Conservation (phyloP, 2,329 filamentous ascomycete species). For the Sphaerulina musiva region DNA sequence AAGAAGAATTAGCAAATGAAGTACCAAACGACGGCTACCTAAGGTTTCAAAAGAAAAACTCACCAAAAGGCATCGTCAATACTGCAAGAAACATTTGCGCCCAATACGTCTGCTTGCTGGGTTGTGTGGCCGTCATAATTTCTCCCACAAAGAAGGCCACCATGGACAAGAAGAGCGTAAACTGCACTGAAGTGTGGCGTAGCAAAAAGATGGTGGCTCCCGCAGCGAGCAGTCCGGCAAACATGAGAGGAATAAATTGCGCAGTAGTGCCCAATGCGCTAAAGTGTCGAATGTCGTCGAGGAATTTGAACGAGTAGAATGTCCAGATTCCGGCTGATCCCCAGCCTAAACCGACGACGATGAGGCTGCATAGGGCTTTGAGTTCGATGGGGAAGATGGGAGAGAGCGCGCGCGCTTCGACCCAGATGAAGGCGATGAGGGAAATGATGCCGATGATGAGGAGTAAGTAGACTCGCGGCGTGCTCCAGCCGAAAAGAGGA, state of each 20-base stretch:
- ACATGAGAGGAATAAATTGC: slow-evolving; percentile 31
- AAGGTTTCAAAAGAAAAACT: background rate
- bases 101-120: slow-evolving; percentile 35
- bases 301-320: slow-evolving; percentile 32
- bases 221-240: slow-evolving; percentile 34
- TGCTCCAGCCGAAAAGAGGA: slow-evolving; percentile 30
- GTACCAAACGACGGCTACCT: background rate
- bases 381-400: slow-evolving; percentile 26
- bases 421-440: slow-evolving; percentile 28
- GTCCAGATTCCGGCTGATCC: slow-evolving; percentile 34
- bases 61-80: slow-evolving; percentile 22
- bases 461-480: slow-evolving; percentile 27
- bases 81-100: slow-evolving; percentile 35
- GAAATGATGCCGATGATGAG: slow-evolving; percentile 28
- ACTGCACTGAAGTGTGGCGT: slow-evolving; percentile 34
- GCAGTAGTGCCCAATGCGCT: slow-evolving; percentile 33
- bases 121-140: slow-evolving; percentile 30
- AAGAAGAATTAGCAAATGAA: background rate
- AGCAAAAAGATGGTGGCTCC: slow-evolving; percentile 35
- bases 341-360: slow-evolving; percentile 30
- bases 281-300: slow-evolving; percentile 30
- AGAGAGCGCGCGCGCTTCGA: slow-evolving; percentile 25
- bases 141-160: slow-evolving; percentile 32
- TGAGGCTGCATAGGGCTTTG: slow-evolving; percentile 26
- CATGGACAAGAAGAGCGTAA: slow-evolving; percentile 37